Conservation (phyloP, 2,329 filamentous ascomycete genomes). For the Fusarium veterinarium region DNA sequence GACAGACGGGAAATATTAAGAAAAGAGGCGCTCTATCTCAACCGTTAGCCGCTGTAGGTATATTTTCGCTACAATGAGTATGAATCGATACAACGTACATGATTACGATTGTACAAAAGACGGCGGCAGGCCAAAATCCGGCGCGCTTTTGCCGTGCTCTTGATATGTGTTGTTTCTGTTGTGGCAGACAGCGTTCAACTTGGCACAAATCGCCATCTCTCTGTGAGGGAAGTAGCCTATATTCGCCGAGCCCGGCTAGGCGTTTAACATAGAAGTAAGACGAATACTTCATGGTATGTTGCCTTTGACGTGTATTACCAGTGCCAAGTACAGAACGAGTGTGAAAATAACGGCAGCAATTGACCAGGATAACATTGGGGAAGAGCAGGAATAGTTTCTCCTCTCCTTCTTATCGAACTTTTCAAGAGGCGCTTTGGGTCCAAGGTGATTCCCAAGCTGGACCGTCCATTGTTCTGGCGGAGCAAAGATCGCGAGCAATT, state of each 20-base stretch:
- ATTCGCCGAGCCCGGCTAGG: not conserved
- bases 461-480: too few species aligned
- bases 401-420: not conserved
- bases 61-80: fast-evolving
- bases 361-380: not conserved
- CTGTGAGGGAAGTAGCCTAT: not conserved
- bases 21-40: not conserved
- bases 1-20: not conserved
- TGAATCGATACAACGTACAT: not conserved
- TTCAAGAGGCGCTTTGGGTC: not conserved
- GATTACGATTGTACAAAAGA: not conserved
- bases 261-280: not conserved
- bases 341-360: not conserved
- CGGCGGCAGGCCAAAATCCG: not conserved
- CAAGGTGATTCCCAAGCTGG: not conserved
- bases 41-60: not conserved
- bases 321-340: not conserved
- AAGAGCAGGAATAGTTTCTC: not conserved
- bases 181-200: not conserved
- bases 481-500: not conserved
- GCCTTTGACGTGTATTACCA: not conserved
- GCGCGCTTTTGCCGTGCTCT: not conserved
- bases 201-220: not conserved
- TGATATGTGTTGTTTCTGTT: not conserved
- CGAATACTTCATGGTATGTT: not conserved